Base-by-base conservation (phyloP, 2,329 filamentous ascomycete species). In the Paecilomyces variotii region DNA sequence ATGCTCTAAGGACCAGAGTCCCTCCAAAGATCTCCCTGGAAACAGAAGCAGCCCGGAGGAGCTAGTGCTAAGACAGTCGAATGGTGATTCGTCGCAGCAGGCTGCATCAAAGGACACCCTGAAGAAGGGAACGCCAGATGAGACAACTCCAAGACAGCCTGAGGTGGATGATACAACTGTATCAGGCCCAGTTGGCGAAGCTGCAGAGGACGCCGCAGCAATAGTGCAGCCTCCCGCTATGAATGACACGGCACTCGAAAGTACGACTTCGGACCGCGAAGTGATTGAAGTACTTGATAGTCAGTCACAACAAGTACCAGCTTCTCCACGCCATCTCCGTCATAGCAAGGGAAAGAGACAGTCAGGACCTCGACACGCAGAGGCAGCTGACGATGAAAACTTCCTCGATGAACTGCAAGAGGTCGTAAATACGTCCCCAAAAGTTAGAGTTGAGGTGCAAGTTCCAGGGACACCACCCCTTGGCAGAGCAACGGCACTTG, bases 231-330 rank as follows among this genome's bases (percentile, higher is more conserved):
- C 39, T 9, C 9, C n/a, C n/a, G 6, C 30, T 32, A 45, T 4
- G n/a, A 19, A 45, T 45, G 6, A 14, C 9, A 45, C 2, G 39
- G 9, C 9, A 5, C 39, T 14, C 14, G 39, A 3, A 2, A 58
- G 9, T n/a, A 14, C 1, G 39, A 19, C n/a, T 45, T 45, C 57
- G 27, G 58, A 56, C 4, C 27, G 56, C 11, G 67, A 68, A 19
- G 53, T 68, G 2, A 54, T 69, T 35, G 65, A 69, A 24, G 68
- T 72, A 19, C 69, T 67, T 2, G 65, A 70, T 54, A 72, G 70
- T 39, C 70, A 73, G n/a, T 45, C 39, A 58, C 67, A 72, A 30
- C 58, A 54, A 45, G 54, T 34, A 12, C 39, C 45, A 28, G 49
- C 32, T 24, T 45, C 39, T 7, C 39, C 39, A 19, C 39, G 39